Base-by-base conservation (phyloP, 2,329 filamentous ascomycete genomes). In the Aspergillus japonicus region DNA sequence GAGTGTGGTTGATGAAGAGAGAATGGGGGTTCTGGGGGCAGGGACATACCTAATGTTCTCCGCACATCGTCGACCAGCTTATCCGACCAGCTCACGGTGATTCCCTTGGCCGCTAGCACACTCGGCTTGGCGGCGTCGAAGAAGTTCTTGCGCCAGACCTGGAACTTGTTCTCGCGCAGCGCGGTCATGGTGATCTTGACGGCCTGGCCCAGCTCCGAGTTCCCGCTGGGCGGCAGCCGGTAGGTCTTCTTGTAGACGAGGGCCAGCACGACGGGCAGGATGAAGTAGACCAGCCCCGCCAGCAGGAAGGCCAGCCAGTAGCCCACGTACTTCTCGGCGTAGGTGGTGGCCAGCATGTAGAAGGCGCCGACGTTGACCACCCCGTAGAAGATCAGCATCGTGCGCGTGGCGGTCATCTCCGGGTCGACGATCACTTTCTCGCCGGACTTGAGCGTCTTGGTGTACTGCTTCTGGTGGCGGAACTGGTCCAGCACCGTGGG, bases 381-480 rank as follows among this genome's bases (percentile, higher is more conserved):
- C 0, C 66, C 65, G 48, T 77, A 78, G 60, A 77, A 78, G 19
- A 73, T 63, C 0, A 77, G 62, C 69, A 73, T 71, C 8, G 71
- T 69, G 4, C 75, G 68, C 26, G 71, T 74, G 2, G 78, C 70
- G 0, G 80, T 82, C 2, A 73, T 70, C 62, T 80, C 79, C 0
- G 80, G 80, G 54, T 82, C 80, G 16, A 82, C 76, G 31, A 82
- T 76, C 31, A 80, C 78, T 58, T 73, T 75, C 62, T 81, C 79
- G 1, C 80, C 80, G 11, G 71, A 75, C 57, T 76, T 72, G 6
- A 82, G 72, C 1, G 73, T 74, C 62, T 77, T 78, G 19, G 76
- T 74, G 57, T 79, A 79, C 4, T 75, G 68, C 31, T 72, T 74
- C 61, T 66, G 58, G 14, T 60, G 50, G 21, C 77, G 75, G 59